Conservation (phyloP, 2,329 filamentous ascomycete species). For the Dissoconium aciculare region DNA sequence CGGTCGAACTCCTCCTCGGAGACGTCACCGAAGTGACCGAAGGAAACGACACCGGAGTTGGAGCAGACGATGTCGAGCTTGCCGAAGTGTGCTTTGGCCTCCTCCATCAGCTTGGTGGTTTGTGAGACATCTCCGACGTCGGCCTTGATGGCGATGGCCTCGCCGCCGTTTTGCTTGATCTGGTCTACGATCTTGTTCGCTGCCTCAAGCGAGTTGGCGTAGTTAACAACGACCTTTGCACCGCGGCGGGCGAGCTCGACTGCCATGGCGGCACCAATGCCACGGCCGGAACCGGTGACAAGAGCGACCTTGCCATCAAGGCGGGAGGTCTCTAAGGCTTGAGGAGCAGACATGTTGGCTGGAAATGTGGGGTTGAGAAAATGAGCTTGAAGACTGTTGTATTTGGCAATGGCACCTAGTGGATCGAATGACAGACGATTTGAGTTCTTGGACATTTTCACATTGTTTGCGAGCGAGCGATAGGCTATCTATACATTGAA, state of each 20-base stretch:
- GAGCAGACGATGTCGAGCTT: constrained; percentile 56
- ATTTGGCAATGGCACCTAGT: constrained; percentile 14
- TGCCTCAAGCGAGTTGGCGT: constrained; percentile 48
- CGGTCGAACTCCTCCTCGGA: constrained; percentile 42
- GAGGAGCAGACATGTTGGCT: constrained; percentile 21
- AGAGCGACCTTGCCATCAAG: constrained; percentile 41
- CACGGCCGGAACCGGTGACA: constrained; percentile 43
- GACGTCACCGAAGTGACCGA: constrained; percentile 40
- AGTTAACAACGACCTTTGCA: constrained; percentile 52
- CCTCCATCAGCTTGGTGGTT: constrained; percentile 47
- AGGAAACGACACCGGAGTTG: constrained; percentile 46
- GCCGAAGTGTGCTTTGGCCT: constrained; percentile 49
- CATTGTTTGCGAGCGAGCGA: too few species aligned
- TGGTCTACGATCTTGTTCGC: constrained; percentile 50
- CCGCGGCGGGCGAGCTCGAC: constrained; percentile 50
- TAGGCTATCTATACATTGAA: too few species aligned
- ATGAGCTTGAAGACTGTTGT: constrained; percentile 12
- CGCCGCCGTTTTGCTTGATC: constrained; percentile 49
- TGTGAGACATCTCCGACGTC: constrained; percentile 51
- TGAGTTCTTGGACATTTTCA: constrained; percentile 3
- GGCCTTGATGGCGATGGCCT: constrained; percentile 50
- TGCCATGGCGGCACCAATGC: constrained; percentile 53
- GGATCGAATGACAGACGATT: constrained; percentile 13
- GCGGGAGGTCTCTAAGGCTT: constrained; percentile 33
- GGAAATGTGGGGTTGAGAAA: constrained; percentile 9